A percentile compares a stretch with the other conserved stretches of the same genome.
These are phyloP conservation scores for Alternaria atra DNA, from an alignment of 2,329 filamentous ascomycete species.

Conservation along the genomic window DNA sequence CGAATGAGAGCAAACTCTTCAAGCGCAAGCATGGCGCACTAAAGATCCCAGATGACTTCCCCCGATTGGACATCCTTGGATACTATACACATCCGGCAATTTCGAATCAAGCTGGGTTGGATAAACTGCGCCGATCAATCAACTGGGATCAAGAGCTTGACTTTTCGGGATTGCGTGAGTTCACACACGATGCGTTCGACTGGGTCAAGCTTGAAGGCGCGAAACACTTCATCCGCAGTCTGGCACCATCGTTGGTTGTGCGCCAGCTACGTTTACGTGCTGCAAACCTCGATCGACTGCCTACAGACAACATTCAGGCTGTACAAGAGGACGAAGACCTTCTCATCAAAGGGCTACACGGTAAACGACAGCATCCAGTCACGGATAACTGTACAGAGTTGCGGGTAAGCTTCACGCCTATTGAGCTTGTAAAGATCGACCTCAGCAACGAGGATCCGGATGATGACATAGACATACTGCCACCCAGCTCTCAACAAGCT, in stretches of 20 bases:
- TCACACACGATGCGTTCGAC: constrained; percentile 81
- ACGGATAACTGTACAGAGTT: constrained; percentile 81
- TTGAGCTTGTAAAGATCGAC: constrained; percentile 79
- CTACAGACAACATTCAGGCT: constrained; percentile 46
- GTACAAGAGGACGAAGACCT: constrained; percentile 59
- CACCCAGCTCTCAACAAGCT: constrained; percentile 25
- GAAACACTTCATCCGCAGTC: constrained; percentile 81
- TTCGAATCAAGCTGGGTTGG: constrained; percentile 68
- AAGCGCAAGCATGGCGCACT: constrained; percentile 77
- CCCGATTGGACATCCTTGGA: constrained; percentile 77
- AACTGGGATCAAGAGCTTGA: constrained; percentile 72
- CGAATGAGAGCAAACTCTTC: constrained; percentile 86
- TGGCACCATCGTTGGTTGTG: constrained; percentile 79
- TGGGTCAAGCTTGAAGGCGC: constrained; percentile 84
- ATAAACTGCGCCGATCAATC: constrained; percentile 63
- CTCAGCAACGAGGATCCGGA: constrained; percentile 77
- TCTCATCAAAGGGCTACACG: constrained; percentile 73
- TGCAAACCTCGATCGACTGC: constrained; percentile 25
- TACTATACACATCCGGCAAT: constrained; percentile 91
- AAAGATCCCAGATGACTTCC: constrained; percentile 81
- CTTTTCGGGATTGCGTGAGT: constrained; percentile 72
- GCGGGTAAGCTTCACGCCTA: constrained; percentile 79
- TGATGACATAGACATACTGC: constrained; percentile 62
- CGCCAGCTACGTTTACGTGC: constrained; percentile 61
- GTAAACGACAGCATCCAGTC: constrained; percentile 72